phyloP scores from a whole-genome alignment of 371 early-diverging fungal species.

The Parasitella parasitica region DNA sequence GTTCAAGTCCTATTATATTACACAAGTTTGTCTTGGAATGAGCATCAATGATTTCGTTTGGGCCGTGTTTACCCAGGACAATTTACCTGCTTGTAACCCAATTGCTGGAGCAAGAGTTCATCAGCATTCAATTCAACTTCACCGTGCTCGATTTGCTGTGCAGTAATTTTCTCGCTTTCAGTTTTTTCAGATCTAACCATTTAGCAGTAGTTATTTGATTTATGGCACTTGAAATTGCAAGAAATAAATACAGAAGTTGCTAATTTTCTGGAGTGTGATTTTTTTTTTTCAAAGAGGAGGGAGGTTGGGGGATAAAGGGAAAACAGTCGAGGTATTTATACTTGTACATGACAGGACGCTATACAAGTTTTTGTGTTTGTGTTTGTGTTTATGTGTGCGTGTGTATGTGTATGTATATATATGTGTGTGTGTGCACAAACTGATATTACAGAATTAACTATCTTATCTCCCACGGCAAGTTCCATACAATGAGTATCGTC shows the following conservation, averaged over 20 bases:
- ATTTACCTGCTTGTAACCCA: constrained; percentile 31
- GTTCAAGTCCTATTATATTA: constrained; percentile 35
- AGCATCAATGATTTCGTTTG: too few relatives aligned
- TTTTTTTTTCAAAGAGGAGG: background rate
- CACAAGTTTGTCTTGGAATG: too few relatives aligned
- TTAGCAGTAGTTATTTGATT: background rate
- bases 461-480: constrained; percentile 16
- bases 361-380: background rate
- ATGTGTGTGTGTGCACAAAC: background rate
- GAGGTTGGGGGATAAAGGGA: background rate
- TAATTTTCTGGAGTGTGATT: background rate
- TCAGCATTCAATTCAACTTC: constrained; percentile 17
- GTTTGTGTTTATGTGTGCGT: background rate
- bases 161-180: constrained; percentile 12
- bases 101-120: constrained; percentile 20
- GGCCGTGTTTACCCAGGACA: background rate
- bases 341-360: background rate
- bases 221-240: constrained; percentile 7
- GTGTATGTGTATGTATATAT: too few relatives aligned
- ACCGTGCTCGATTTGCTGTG: constrained; percentile 16
- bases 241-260: background rate
- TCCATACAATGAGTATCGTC: background rate
- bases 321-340: constrained; percentile 5
- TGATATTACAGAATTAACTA: constrained; percentile 6
- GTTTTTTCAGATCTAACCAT: background rate